A percentile compares a stretch with the other conserved stretches of the same genome.
Conservation (phyloP, 495 filamentous ascomycete genomes). For the Hypoxylon fuscum region DNA sequence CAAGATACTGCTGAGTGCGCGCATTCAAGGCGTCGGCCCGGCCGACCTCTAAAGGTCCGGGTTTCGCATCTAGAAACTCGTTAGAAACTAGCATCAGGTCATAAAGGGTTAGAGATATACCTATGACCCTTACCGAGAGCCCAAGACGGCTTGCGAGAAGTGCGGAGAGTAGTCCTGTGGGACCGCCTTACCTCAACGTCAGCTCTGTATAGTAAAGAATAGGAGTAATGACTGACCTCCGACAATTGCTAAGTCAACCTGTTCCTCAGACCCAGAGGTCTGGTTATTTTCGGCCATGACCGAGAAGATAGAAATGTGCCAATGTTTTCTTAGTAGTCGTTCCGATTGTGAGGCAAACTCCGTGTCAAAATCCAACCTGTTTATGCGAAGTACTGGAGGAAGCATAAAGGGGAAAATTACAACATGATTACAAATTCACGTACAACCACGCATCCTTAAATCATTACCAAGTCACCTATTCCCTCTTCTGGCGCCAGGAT, state of each 20-base stretch:
- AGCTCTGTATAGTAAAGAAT: not conserved
- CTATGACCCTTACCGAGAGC: conserved; percentile 34
- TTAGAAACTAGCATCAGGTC: not conserved
- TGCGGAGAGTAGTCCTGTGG: conserved; percentile 38
- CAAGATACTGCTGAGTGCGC: conserved; percentile 39
- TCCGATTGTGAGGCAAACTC: not conserved
- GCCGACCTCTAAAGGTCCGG: conserved; percentile 33
- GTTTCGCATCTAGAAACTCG: conserved; percentile 28
- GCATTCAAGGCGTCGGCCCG: conserved; percentile 44
- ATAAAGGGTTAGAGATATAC: conserved; percentile 2
- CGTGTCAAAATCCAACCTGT: too few relatives aligned
- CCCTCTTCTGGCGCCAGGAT: conserved; percentile 1
- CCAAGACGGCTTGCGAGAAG: conserved; percentile 34
- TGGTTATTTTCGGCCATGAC: conserved; percentile 21
- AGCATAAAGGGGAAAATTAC: not conserved
- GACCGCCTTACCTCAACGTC: conserved; percentile 27
- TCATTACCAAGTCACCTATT: not conserved
- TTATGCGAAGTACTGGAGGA: too few relatives aligned
- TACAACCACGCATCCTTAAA: not conserved
- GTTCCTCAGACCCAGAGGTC: conserved; percentile 9
- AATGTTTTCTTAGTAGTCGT: not conserved
- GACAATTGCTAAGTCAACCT: conserved; percentile 31
- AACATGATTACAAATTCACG: conserved; percentile 9
- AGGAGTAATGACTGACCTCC: conserved; percentile 17
- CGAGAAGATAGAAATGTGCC: not conserved